These are phyloP conservation scores for Ophiostoma tasmaniense DNA, from an alignment of 2,329 filamentous ascomycete species.

Conservation along the genomic window DNA sequence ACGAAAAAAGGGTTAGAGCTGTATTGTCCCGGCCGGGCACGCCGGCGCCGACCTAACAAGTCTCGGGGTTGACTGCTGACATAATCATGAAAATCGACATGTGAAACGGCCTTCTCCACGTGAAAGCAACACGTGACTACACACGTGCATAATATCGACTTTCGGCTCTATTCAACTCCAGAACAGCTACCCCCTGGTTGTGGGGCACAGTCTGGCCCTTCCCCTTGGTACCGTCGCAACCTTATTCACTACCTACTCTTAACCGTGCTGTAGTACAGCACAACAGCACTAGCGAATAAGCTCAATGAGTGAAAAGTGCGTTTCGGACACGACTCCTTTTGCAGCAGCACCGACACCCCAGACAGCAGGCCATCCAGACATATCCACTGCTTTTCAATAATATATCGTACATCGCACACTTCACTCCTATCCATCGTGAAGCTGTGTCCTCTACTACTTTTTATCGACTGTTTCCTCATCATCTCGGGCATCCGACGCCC, in stretches of 20 bases:
- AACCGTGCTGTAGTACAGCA: not conserved
- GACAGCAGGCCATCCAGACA: not conserved
- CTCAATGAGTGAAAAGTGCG: slow-evolving; percentile 6
- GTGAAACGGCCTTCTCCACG: no score
- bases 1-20: not conserved
- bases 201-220: not conserved
- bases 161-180: not conserved
- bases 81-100: not conserved
- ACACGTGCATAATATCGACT: not conserved
- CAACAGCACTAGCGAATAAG: not conserved
- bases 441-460: not conserved
- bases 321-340: slow-evolving; percentile 16
- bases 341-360: not conserved
- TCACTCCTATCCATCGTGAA: not conserved
- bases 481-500: not conserved
- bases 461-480: not conserved
- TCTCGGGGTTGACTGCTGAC: not conserved
- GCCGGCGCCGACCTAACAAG: no score
- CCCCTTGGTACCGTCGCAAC: not conserved
- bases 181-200: not conserved
- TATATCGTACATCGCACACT: not conserved
- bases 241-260: not conserved
- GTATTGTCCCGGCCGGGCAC: not conserved
- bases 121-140: not conserved
- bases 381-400: not conserved